Evolutionary conservation across 495 filamentous ascomycete genomes (phyloP), one percentile per base, ranked within the genome.

Genomic region (Physcia stellaris): DNA sequence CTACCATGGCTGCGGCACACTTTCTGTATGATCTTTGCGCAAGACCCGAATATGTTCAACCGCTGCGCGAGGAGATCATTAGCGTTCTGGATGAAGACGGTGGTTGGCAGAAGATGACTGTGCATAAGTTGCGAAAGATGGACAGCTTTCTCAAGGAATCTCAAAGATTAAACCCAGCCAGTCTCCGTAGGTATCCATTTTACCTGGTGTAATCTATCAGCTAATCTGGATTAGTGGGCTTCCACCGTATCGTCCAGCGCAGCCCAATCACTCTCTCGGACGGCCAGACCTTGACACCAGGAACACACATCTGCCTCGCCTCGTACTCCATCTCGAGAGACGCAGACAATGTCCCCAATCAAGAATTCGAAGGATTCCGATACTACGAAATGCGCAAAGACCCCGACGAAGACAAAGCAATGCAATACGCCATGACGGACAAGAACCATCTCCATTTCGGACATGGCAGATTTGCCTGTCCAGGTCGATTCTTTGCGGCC

Each of bases 61-160:
- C 53, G 1, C 39, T 64, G 19, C 55, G 54, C 1, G 55, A 61
- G 20, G 63, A 67, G 43, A 60, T 65, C 16, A 26, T 32, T 9
- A 40, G 54, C 3, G 51, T 64, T 9, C 24, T 58, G 12, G 37
- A 37, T 3, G 48, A 60, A 35, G 61, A 61, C 35, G 60, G 54
- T 0, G 53, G 53, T 9, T 57, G 70, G 55, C 61, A 62, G 24
- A 72, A 67, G 53, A 58, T 57, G 11, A 63, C 61, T 3, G 24
- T 71, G 16, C 54, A 57, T 17, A 70, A 71, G 46, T 46, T 75
- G 40, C 57, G 54, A 35, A 68, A 68, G 47, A 37, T 75, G 38
- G 72, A 77, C 50, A 66, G 60, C 39, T 71, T 74, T 46, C 60
- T 74, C 34, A 67, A 69, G 32, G 72, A 77, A 43, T 54, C 57